Evolutionary conservation across 2,329 filamentous ascomycete species (phyloP).

Genomic region (Intubia oerlemansii): DNA sequence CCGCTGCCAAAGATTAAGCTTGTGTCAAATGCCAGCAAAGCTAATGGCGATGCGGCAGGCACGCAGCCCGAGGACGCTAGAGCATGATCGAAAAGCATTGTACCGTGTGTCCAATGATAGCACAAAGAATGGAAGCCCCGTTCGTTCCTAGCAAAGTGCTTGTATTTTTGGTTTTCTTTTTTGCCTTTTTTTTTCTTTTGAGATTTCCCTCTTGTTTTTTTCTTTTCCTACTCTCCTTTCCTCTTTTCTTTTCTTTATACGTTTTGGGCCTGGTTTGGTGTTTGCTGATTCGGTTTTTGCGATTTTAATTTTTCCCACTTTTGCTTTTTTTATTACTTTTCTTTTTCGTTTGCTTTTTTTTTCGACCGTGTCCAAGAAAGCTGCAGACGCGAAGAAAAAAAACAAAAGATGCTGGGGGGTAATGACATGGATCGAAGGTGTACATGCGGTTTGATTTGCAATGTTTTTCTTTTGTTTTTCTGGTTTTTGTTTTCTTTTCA

Average conservation of each 20-base stretch:
- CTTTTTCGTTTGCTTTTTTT: neutral
- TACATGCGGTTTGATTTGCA: too few species aligned
- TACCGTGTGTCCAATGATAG: neutral
- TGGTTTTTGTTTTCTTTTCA: too few species aligned
- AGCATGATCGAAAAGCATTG: neutral
- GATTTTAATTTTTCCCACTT: neutral
- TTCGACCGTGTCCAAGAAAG: constrained; percentile 1
- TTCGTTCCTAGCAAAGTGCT: neutral
- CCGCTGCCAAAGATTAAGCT: constrained; percentile 10
- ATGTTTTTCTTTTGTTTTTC: too few species aligned
- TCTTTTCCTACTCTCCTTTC: constrained; percentile 1
- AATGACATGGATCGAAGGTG: too few species aligned
- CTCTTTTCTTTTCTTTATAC: neutral
- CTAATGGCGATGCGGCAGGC: constrained; percentile 2
- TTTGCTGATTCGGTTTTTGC: neutral
- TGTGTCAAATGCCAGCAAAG: constrained; percentile 7
- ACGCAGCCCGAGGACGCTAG: constrained; percentile 2
- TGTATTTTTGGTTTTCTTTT: neutral
- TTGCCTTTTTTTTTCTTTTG: neutral
- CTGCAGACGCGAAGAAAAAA: too few species aligned
- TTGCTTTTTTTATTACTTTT: neutral
- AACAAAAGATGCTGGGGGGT: too few species aligned
- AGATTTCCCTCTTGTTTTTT: too few species aligned
- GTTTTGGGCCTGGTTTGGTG: neutral
- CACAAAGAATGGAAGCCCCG: constrained; percentile 1